Evolutionary conservation across 768 basidiomycete genomes (phyloP).

Genomic region (Lactarius sp.): DNA sequence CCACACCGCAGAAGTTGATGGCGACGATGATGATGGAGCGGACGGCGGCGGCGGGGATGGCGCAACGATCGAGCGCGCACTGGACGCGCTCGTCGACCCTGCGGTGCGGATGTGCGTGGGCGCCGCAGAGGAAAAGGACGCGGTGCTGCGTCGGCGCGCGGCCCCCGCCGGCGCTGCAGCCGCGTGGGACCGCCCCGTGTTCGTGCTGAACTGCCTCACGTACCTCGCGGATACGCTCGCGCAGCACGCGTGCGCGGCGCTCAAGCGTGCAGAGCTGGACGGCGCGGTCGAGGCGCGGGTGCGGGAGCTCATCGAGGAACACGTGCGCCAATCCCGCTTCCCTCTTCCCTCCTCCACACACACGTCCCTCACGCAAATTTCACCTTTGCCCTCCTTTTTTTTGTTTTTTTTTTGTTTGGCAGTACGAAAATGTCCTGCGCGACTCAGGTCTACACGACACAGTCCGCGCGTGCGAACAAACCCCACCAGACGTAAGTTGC

Average conservation of each 20-base stretch:
- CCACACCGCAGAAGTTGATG: conserved; percentile 38
- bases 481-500: conserved; percentile 37
- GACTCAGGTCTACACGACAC: conserved; percentile 52
- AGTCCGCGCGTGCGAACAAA: conserved; percentile 40
- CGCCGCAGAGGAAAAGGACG: conserved; percentile 64
- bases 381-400: background rate
- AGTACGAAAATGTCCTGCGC: conserved; percentile 48
- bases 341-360: no score
- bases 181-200: conserved; percentile 77
- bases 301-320: conserved; percentile 65
- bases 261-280: conserved; percentile 56
- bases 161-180: background rate
- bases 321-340: conserved; percentile 53
- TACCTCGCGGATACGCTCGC: conserved; percentile 75
- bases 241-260: conserved; percentile 59
- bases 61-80: conserved; percentile 59
- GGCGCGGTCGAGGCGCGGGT: conserved; percentile 58
- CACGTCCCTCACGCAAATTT: conserved; percentile 12
- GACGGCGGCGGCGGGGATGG: background rate
- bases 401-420: background rate
- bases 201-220: conserved; percentile 79
- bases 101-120: conserved; percentile 68
- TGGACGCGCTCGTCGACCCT: conserved; percentile 84
- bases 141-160: conserved; percentile 47
- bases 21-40: conserved; percentile 24